Percentiles rank a stretch among this genome's conserved stretches.
phyloP scores from a whole-genome alignment of 2,329 filamentous ascomycete species.

The Arthrobotrys pseudoclavata region DNA sequence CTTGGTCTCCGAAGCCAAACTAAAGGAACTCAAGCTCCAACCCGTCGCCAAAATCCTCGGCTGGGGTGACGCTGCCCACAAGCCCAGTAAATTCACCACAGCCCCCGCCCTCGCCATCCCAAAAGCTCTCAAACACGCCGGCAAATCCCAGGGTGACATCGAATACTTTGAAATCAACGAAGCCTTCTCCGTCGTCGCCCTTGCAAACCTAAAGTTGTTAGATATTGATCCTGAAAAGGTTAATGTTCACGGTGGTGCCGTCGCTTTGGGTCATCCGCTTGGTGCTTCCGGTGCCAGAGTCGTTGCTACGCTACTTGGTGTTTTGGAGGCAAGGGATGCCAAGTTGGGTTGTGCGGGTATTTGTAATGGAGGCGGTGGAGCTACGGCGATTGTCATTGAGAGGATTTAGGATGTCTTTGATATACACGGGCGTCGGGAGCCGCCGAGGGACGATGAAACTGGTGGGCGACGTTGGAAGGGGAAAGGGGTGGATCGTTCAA shows the following conservation, averaged over 20 bases:
- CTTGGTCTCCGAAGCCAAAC: constrained; percentile 91
- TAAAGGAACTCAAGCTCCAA: constrained; percentile 91
- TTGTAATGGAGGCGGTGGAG: constrained; percentile 97
- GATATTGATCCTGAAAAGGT: constrained; percentile 84
- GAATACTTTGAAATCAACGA: constrained; percentile 99
- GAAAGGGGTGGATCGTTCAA: constrained; percentile 4
- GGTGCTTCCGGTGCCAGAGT: constrained; percentile 95
- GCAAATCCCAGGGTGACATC: constrained; percentile 80
- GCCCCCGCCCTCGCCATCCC: constrained; percentile 93
- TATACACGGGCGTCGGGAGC: neutral
- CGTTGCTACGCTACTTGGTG: constrained; percentile 87
- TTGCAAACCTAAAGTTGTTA: constrained; percentile 96
- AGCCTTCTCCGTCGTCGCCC: constrained; percentile 95
- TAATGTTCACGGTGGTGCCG: constrained; percentile 94
- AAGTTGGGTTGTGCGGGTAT: constrained; percentile 96
- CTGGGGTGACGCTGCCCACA: constrained; percentile 93
- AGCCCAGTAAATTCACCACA: constrained; percentile 95
- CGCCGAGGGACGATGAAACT: no score
- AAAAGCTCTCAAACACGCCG: constrained; percentile 96
- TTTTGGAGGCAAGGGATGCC: constrained; percentile 88
- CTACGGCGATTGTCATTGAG: constrained; percentile 93
- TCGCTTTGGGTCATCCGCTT: constrained; percentile 94
- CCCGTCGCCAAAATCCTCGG: constrained; percentile 96
- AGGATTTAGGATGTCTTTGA: constrained; percentile 64
- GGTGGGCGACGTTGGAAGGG: neutral